These are phyloP conservation scores for Collybia sp. DNA, from an alignment of 768 basidiomycete species.

Conservation along the genomic window DNA sequence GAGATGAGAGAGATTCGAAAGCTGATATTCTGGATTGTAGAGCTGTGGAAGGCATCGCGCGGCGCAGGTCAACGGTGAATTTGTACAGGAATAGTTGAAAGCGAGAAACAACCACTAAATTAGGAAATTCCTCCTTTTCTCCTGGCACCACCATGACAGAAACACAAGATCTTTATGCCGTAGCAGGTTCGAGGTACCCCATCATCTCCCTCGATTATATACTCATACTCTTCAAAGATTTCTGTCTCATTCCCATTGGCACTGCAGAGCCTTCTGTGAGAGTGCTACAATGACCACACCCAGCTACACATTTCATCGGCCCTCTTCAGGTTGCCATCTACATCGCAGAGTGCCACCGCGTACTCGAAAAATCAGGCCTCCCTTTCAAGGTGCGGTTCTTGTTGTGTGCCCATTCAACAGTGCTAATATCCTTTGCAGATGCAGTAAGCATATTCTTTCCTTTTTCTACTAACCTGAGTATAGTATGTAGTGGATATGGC, in stretches of 20 bases:
- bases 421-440: slow-evolving; percentile 35
- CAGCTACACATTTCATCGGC: slow-evolving; percentile 4
- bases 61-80: not conserved
- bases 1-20: slow-evolving; percentile 50
- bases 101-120: not conserved
- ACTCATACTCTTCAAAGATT: slow-evolving; percentile 43
- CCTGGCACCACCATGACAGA: too few species aligned
- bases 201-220: too few species aligned
- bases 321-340: slow-evolving; percentile 63
- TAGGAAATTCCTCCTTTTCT: too few species aligned
- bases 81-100: slow-evolving; percentile 6
- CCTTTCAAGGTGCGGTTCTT: slow-evolving; percentile 58
- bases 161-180: slow-evolving; percentile 58
- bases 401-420: not conserved
- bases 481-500: slow-evolving; percentile 69
- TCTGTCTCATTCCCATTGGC: slow-evolving; percentile 86
- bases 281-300: not conserved
- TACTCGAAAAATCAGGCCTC: slow-evolving; percentile 81
- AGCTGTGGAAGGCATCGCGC: slow-evolving; percentile 36
- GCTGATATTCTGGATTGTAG: slow-evolving; percentile 58
- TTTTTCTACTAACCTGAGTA: not conserved
- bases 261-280: slow-evolving; percentile 67
- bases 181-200: slow-evolving; percentile 52
- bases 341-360: slow-evolving; percentile 75
- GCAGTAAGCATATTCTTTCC: slow-evolving; percentile 45